Base-by-base conservation (phyloP, 495 filamentous ascomycete genomes). In the Aspergillus campestris region DNA sequence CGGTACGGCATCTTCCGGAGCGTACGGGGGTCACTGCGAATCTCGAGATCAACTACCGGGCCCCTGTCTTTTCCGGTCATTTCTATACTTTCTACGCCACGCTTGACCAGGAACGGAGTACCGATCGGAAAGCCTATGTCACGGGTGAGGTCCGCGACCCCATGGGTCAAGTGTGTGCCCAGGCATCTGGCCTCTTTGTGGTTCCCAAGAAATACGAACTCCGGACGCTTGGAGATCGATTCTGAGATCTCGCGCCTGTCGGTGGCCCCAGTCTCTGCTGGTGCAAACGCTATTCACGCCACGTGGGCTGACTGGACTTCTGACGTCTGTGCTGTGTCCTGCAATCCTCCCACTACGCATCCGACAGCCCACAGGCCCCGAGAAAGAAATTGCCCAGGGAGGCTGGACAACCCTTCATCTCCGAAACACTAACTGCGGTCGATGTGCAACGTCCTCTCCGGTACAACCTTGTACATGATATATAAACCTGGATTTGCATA, bases 11-110 rank as follows among this genome's bases (percentile, higher is more conserved):
- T 40, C 55, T 73, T 37, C 70, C 67, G 7, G 58, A 51, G 8
- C 54, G 58, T 4, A 71, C 70, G 15, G 81, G 75, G 1, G 71
- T 86, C 36, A 86, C 83, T 15, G 81, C 81, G 4, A 78, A 77
- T 34, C 62, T 92, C 48, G 73, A 79, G 44, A 51, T 89, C 28
- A 67, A 72, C 38, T 92, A 90, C 52, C 67, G 74, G 11, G 63
- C 64, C 10, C 78, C 77, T 2, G 77, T 81, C 8, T 55, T 69
- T 33, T 73, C 79, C 13, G 71, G 74, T 32, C 58, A 70, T 12
- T 87, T 83, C 52, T 88, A 87, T 55, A 66, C 84, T 36, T 58
- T 89, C 15, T 70, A 81, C 38, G 68, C 77, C 11, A 62, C 61
- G 3, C 44, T 72, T 24, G 68, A 73, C 49, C 57, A 58, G 40